These are phyloP conservation scores for Chaetothyriales sp. DNA, from an alignment of 2,329 filamentous ascomycete genomes.

Conservation along the genomic window DNA sequence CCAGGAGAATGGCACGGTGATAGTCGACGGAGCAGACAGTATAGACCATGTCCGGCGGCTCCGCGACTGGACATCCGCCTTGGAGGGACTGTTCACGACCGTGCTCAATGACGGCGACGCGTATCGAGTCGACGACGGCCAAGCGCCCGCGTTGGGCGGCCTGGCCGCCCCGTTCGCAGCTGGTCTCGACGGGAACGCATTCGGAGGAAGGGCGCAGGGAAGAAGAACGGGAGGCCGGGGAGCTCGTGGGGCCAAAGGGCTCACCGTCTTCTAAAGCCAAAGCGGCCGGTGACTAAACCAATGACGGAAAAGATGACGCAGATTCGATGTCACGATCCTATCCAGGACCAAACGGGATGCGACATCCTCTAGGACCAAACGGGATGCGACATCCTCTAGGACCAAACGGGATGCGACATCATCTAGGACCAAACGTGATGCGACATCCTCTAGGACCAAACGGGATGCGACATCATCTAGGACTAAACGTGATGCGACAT, in stretches of 20 bases:
- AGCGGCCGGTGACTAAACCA: no score
- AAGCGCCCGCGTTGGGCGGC: constrained; percentile 10
- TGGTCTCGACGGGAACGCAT: not conserved
- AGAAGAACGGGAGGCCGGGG: not conserved
- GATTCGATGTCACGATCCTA: not conserved
- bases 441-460: no score
- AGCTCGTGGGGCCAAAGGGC: not conserved
- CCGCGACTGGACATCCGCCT: constrained; percentile 55
- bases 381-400: no score
- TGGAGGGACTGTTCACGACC: constrained; percentile 54
- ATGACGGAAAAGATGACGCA: not conserved
- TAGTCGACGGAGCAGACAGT: constrained; percentile 56
- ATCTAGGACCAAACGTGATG: no score
- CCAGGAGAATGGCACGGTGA: constrained; percentile 69
- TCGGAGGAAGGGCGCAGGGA: not conserved
- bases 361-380: no score
- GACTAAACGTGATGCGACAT: no score
- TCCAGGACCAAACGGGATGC: not conserved
- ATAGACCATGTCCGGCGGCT: constrained; percentile 58
- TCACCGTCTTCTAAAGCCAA: not conserved
- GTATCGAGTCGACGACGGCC: constrained; percentile 33
- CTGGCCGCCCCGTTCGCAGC: not conserved
- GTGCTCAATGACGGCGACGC: constrained; percentile 70
- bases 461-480: no score
- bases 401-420: no score